Conservation (phyloP, 2,329 filamentous ascomycete genomes). For the Coleophoma eucalyptorum region DNA sequence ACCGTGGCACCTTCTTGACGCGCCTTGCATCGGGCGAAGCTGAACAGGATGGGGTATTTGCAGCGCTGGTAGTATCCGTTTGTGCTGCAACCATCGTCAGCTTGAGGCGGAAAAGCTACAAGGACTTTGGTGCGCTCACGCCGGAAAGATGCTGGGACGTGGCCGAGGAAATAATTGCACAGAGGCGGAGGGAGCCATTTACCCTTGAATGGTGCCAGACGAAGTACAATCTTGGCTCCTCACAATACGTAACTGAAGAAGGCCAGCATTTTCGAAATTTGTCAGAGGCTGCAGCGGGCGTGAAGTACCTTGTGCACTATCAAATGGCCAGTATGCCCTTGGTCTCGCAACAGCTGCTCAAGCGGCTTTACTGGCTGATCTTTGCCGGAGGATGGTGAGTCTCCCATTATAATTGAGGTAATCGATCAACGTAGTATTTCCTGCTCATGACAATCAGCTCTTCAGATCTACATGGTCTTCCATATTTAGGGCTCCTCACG, state of each 20-base stretch:
- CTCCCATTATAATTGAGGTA: too few species aligned
- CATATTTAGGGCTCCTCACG: conserved; percentile 21
- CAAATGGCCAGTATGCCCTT: conserved; percentile 17
- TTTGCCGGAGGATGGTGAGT: conserved; percentile 26
- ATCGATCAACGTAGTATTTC: too few species aligned
- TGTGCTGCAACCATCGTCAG: conserved; percentile 31
- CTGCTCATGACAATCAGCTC: conserved; percentile 14
- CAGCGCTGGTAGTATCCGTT: conserved; percentile 30
- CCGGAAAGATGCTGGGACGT: conserved; percentile 21
- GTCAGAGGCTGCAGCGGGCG: conserved; percentile 24
- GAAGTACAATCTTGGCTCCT: conserved; percentile 28
- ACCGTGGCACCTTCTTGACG: conserved; percentile 17
- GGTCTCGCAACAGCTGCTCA: conserved; percentile 27
- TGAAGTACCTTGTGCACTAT: conserved; percentile 27
- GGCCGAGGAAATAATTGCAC: too few species aligned
- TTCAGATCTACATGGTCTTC: conserved; percentile 24
- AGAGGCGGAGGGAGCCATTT: conserved; percentile 10
- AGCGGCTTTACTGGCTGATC: conserved; percentile 31
- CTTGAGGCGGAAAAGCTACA: conserved; percentile 19
- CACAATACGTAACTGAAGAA: too few species aligned
- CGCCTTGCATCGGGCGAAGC: conserved; percentile 17
- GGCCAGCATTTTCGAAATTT: conserved; percentile 4
- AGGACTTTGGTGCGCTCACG: conserved; percentile 20
- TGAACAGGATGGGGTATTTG: conserved; percentile 24
- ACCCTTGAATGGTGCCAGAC: conserved; percentile 32